Conservation (phyloP, 352 stramenopile species). For the Pythium aquatile region DNA sequence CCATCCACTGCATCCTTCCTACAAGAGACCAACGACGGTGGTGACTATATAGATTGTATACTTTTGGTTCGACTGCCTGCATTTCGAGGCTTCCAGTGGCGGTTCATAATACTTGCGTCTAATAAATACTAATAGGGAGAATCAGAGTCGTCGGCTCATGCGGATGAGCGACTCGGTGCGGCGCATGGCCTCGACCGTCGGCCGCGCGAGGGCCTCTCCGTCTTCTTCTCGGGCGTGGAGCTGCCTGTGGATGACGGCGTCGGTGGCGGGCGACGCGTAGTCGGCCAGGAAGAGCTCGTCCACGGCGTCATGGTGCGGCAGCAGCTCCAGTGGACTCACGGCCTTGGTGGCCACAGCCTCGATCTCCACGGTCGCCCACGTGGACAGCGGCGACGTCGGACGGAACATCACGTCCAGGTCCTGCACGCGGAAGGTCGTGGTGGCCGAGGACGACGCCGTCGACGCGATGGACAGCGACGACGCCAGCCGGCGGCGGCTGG, state of each 20-base stretch:
- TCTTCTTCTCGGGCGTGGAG: constrained; percentile 5
- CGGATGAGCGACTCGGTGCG: constrained; percentile 17
- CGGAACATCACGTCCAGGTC: constrained; percentile 58
- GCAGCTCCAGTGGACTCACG: constrained; percentile 13
- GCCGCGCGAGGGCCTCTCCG: constrained; percentile 24
- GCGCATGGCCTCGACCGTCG: constrained; percentile 10
- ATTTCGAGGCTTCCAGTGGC: not conserved
- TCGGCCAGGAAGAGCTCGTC: constrained; percentile 60
- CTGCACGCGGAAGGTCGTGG: constrained; percentile 51
- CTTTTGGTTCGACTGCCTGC: not conserved
- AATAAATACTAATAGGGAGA: not conserved
- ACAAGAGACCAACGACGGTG: no score
- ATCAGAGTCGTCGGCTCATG: constrained; percentile 20
- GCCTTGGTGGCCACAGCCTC: constrained; percentile 19
- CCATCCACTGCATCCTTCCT: no score
- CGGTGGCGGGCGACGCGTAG: constrained; percentile 39
- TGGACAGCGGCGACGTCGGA: constrained; percentile 23
- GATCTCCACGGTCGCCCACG: constrained; percentile 9
- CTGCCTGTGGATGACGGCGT: constrained; percentile 62
- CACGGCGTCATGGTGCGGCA: constrained; percentile 32
- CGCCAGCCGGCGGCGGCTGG: constrained; percentile 4
- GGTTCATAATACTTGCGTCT: not conserved
- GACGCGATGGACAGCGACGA: constrained; percentile 15
- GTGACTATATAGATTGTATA: not conserved
- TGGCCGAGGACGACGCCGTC: constrained; percentile 14